These are phyloP conservation scores for Ceratocystis alfenasii DNA, from an alignment of 2,329 filamentous ascomycete species.

Conservation along the genomic window DNA sequence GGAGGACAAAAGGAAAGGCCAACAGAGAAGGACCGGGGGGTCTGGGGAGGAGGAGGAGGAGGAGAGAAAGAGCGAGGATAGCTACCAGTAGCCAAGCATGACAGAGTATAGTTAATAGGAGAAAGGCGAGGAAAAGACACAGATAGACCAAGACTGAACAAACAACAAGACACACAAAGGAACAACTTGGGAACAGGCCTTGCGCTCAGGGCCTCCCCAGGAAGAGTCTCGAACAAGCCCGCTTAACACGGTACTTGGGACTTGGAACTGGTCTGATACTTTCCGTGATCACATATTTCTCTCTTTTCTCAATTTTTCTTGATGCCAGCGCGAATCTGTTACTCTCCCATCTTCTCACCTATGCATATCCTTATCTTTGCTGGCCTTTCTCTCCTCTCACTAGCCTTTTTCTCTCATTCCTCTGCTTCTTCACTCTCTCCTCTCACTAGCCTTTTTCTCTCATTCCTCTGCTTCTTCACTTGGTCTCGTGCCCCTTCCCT, in stretches of 20 bases:
- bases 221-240: conserved; percentile 3
- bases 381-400: background rate
- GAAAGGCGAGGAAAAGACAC: background rate
- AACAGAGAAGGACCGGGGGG: background rate
- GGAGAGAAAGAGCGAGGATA: background rate
- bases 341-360: too few species aligned
- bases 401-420: background rate
- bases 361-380: background rate
- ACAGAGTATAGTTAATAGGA: background rate
- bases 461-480: background rate
- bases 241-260: background rate
- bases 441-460: too few species aligned
- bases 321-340: background rate
- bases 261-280: conserved; percentile 9
- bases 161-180: background rate
- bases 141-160: background rate
- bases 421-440: background rate
- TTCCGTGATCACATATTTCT: background rate
- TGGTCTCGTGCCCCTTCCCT: background rate
- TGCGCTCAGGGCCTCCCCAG: background rate
- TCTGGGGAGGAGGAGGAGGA: background rate
- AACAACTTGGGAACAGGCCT: background rate
- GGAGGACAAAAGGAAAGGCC: background rate
- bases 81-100: background rate
- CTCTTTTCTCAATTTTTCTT: conserved; percentile 4